Percentiles rank a stretch among this genome's conserved stretches.
phyloP scores from a whole-genome alignment of 1,284 basidiomycete genomes.

The Rhodotorula sp. region DNA sequence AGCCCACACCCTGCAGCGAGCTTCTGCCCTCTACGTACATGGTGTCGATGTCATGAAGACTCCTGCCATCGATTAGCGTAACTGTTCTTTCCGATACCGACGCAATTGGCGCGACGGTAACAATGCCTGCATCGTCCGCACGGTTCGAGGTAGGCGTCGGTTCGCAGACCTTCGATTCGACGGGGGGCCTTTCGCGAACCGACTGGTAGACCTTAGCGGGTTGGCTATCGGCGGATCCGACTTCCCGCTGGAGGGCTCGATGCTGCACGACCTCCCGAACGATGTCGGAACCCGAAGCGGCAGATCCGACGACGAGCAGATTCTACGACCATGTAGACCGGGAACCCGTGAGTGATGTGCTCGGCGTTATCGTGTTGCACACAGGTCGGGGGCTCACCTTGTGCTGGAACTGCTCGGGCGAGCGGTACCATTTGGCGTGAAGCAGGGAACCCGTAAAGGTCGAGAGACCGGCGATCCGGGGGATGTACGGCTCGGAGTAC shows the following conservation, averaged over 20 bases:
- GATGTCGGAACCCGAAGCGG: constrained; percentile 56
- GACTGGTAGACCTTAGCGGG: constrained; percentile 47
- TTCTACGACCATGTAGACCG: constrained; percentile 39
- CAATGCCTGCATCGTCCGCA: constrained; percentile 39
- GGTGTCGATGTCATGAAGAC: constrained; percentile 47
- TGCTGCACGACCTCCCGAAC: constrained; percentile 53
- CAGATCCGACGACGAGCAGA: constrained; percentile 56
- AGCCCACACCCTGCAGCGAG: background rate
- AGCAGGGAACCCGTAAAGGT: constrained; percentile 51
- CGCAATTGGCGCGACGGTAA: constrained; percentile 47
- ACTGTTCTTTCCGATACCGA: constrained; percentile 45
- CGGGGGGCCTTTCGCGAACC: constrained; percentile 31
- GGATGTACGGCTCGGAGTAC: constrained; percentile 55
- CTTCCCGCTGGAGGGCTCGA: constrained; percentile 41
- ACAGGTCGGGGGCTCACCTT: constrained; percentile 23
- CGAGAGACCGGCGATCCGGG: constrained; percentile 50
- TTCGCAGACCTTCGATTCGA: constrained; percentile 37
- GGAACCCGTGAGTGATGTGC: too few species aligned
- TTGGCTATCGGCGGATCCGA: background rate
- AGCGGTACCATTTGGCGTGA: constrained; percentile 56
- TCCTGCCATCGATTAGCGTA: constrained; percentile 44
- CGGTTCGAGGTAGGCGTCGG: constrained; percentile 45
- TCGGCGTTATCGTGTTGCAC: too few species aligned
- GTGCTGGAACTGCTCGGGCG: constrained; percentile 45
- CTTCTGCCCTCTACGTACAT: constrained; percentile 37